These are phyloP conservation scores for Russula ochroleuca DNA, from an alignment of 768 basidiomycete genomes.

Conservation along the genomic window DNA sequence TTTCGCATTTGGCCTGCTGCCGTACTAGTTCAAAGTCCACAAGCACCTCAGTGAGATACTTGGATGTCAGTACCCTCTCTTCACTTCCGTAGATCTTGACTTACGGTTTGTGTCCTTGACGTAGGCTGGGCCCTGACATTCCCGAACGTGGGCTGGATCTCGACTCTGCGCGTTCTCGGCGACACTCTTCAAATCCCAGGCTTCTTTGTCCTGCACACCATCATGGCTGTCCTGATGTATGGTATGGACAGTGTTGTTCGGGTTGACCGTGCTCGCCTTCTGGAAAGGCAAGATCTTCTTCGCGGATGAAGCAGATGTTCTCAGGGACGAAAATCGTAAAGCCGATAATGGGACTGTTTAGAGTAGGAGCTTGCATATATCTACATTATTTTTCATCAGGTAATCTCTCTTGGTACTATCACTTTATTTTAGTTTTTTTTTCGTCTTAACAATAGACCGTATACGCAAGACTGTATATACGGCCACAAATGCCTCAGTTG, in stretches of 20 bases:
- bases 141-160: constrained; percentile 49
- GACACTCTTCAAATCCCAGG: constrained; percentile 41
- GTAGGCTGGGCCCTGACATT: constrained; percentile 46
- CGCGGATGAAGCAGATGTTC: constrained; percentile 41
- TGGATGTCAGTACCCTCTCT: constrained; percentile 36
- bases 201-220: constrained; percentile 39
- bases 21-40: constrained; percentile 49
- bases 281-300: constrained; percentile 43
- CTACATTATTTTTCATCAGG: neutral
- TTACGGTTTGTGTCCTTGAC: neutral
- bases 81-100: neutral
- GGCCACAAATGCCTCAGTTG: neutral
- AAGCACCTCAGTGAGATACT: constrained; percentile 45
- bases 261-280: constrained; percentile 41
- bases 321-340: constrained; percentile 34
- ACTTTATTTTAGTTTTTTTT: neutral
- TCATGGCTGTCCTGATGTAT: constrained; percentile 42
- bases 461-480: neutral
- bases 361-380: neutral
- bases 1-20: constrained; percentile 43
- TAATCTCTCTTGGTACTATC: neutral
- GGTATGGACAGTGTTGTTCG: constrained; percentile 42
- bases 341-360: neutral
- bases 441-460: neutral
- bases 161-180: constrained; percentile 40